Evolutionary conservation across 2,329 filamentous ascomycete species (phyloP).

Genomic region (Fusarium sulawesiense): DNA sequence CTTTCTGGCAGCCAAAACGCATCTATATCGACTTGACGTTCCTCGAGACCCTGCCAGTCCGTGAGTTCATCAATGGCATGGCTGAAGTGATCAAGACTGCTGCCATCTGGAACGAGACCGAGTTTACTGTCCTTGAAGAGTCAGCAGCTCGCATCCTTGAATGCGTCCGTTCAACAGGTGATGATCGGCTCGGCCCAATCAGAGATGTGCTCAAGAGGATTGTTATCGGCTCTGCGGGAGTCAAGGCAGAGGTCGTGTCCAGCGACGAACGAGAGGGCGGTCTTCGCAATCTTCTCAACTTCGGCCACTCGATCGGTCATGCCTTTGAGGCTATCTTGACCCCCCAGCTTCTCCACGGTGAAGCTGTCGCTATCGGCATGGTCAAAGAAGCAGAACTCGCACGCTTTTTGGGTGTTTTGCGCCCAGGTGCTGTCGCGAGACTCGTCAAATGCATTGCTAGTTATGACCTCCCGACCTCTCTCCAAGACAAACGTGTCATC

Average conservation of each 20-base stretch:
- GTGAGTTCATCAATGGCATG: slow-evolving; percentile 99
- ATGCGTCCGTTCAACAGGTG: slow-evolving; percentile 50
- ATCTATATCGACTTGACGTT: slow-evolving; percentile 96
- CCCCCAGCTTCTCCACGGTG: slow-evolving; percentile 93
- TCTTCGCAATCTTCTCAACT: slow-evolving; percentile 93
- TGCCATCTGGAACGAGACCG: slow-evolving; percentile 91
- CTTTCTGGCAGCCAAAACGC: slow-evolving; percentile 95
- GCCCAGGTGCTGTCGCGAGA: slow-evolving; percentile 87
- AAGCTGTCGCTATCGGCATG: slow-evolving; percentile 98
- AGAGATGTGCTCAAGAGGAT: slow-evolving; percentile 77
- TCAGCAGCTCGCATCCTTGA: slow-evolving; percentile 80
- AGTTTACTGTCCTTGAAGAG: slow-evolving; percentile 86
- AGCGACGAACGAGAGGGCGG: slow-evolving; percentile 95
- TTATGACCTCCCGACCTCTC: slow-evolving; percentile 87
- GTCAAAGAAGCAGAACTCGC: slow-evolving; percentile 96
- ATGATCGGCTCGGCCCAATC: slow-evolving; percentile 76
- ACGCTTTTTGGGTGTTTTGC: slow-evolving; percentile 85
- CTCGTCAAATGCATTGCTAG: slow-evolving; percentile 94
- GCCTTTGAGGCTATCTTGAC: slow-evolving; percentile 96
- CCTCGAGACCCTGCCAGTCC: slow-evolving; percentile 86
- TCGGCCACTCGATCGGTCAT: slow-evolving; percentile 97
- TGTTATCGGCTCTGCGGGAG: slow-evolving; percentile 88
- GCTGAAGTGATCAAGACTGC: slow-evolving; percentile 98
- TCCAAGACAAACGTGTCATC: slow-evolving; percentile 84
- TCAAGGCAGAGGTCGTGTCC: slow-evolving; percentile 95